A percentile compares a stretch with the other conserved stretches of the same genome.
These are phyloP conservation scores for Phytophthora sansomeana DNA, from an alignment of 352 stramenopile genomes.

Conservation along the genomic window DNA sequence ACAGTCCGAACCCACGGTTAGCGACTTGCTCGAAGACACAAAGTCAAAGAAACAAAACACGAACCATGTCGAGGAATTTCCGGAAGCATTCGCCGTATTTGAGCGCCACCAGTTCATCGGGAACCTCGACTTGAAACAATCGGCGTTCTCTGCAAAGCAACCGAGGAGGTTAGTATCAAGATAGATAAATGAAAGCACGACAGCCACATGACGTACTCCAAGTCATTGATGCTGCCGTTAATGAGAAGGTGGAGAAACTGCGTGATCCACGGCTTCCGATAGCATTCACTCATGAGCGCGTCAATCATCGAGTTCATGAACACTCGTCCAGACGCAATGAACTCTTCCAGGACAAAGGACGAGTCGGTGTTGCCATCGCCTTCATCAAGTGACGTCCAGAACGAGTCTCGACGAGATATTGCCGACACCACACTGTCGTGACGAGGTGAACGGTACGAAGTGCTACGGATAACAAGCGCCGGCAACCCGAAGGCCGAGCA, in stretches of 20 bases:
- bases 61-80: slow-evolving; percentile 75
- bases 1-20: not conserved
- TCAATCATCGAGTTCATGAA: slow-evolving; percentile 82
- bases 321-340: slow-evolving; percentile 75
- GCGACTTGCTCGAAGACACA: not conserved
- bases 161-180: slow-evolving; percentile 1
- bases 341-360: slow-evolving; percentile 71
- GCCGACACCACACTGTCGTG: slow-evolving; percentile 20
- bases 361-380: slow-evolving; percentile 39
- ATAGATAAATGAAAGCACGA: not conserved
- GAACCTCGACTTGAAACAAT: slow-evolving; percentile 74
- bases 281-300: slow-evolving; percentile 81
- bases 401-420: slow-evolving; percentile 51
- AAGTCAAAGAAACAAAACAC: not conserved
- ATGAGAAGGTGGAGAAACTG: slow-evolving; percentile 74
- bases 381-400: slow-evolving; percentile 50
- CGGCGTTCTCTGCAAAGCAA: slow-evolving; percentile 51
- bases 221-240: slow-evolving; percentile 64
- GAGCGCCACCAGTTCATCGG: slow-evolving; percentile 54
- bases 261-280: slow-evolving; percentile 78
- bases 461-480: slow-evolving; percentile 43
- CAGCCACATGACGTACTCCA: slow-evolving; percentile 55
- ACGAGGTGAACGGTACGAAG: slow-evolving; percentile 59
- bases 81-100: slow-evolving; percentile 71
- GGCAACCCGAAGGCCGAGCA: slow-evolving; percentile 51